Percentiles rank a stretch among this genome's conserved stretches.
Conservation (phyloP, 495 filamentous ascomycete genomes). For the Annulohypoxylon maeteangense region DNA sequence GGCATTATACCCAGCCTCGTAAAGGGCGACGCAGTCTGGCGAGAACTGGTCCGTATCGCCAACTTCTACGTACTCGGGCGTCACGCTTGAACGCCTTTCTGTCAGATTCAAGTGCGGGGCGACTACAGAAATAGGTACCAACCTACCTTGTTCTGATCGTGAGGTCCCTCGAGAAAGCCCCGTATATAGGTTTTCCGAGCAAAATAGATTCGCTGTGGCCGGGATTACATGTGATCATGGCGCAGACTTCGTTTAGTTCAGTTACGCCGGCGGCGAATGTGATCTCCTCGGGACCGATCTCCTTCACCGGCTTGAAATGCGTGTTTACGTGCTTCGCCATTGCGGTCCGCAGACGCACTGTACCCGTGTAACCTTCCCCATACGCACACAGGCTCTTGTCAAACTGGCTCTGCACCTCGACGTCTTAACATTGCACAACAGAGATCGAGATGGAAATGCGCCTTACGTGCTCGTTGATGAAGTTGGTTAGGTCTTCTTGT, state of each 20-base stretch:
- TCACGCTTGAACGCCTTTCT: conserved; percentile 39
- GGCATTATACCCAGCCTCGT: conserved; percentile 38
- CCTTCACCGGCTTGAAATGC: conserved; percentile 53
- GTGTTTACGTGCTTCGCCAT: conserved; percentile 60
- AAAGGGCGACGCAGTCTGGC: conserved; percentile 37
- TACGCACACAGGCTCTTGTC: conserved; percentile 27
- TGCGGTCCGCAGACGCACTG: conserved; percentile 49
- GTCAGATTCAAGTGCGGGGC: conserved; percentile 4
- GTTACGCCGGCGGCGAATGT: conserved; percentile 62
- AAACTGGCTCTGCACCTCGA: conserved; percentile 32
- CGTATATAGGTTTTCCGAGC: conserved; percentile 62
- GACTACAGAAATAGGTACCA: not conserved
- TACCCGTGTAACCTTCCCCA: conserved; percentile 42
- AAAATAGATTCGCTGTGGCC: conserved; percentile 63
- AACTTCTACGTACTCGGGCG: conserved; percentile 57
- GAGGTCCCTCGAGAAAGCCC: conserved; percentile 53
- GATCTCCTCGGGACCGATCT: conserved; percentile 55
- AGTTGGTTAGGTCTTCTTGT: conserved; percentile 29
- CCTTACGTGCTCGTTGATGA: conserved; percentile 38
- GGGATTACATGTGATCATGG: conserved; percentile 52
- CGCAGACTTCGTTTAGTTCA: conserved; percentile 57
- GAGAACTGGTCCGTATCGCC: conserved; percentile 59
- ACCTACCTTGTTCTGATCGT: conserved; percentile 44
- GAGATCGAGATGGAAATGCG: not conserved
- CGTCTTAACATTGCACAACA: not conserved